Conservation (phyloP, 2,329 filamentous ascomycete genomes). For the Hypoxylon sp. region DNA sequence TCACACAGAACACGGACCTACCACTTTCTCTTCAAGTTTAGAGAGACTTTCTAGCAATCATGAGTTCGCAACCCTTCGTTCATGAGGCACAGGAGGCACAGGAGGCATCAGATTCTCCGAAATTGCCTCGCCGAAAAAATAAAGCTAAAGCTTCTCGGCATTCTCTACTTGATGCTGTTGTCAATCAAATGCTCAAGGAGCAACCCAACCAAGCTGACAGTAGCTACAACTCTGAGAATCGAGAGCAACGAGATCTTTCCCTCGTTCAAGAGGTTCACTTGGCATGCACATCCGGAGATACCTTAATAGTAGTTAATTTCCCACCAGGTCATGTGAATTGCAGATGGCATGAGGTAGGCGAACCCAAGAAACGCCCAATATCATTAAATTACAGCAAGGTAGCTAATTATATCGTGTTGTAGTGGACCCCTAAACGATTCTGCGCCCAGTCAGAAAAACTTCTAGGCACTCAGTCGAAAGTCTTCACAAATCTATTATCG, state of each 20-base stretch:
- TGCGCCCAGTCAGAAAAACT: conserved; percentile 65
- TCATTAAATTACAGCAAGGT: neutral
- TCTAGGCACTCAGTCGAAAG: conserved; percentile 61
- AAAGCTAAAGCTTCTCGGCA: neutral
- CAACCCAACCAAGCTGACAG: conserved; percentile 14
- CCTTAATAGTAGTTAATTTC: conserved; percentile 62
- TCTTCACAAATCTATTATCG: conserved; percentile 63
- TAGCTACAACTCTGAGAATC: conserved; percentile 14
- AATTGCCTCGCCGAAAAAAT: neutral
- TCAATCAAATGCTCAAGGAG: conserved; percentile 35
- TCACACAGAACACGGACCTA: neutral
- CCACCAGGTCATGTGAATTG: conserved; percentile 28
- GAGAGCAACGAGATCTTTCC: conserved; percentile 33
- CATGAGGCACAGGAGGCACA: neutral
- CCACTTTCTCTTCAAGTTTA: neutral
- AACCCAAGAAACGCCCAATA: neutral
- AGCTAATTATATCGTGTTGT: conserved; percentile 29
- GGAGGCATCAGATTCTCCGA: conserved; percentile 1
- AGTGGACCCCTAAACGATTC: conserved; percentile 57
- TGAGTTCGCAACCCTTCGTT: conserved; percentile 8
- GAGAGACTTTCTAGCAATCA: neutral
- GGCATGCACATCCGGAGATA: conserved; percentile 57
- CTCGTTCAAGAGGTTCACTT: conserved; percentile 10
- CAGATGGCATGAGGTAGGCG: conserved; percentile 25
- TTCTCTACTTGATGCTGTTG: conserved; percentile 30